phyloP scores from a whole-genome alignment of 768 basidiomycete species.

The Pholiota conissans region DNA sequence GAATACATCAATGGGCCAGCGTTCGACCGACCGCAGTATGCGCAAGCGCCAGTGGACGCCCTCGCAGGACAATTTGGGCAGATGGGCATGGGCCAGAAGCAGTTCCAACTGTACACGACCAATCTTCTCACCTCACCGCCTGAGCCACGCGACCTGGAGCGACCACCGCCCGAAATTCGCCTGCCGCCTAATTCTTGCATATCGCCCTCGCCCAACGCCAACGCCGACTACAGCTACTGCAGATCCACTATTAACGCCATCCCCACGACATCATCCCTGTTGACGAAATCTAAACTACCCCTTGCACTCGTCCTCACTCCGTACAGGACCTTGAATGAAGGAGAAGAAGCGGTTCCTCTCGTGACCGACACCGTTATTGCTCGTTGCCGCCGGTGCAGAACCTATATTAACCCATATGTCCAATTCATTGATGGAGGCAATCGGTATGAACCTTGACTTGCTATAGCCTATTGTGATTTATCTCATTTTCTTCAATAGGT shows the following conservation, averaged over 20 bases:
- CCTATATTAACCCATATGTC: conserved; percentile 97
- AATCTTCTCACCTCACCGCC: conserved; percentile 93
- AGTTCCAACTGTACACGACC: conserved; percentile 77
- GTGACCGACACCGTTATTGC: conserved; percentile 94
- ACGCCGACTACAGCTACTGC: conserved; percentile 90
- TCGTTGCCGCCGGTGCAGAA: conserved; percentile 91
- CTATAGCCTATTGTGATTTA: not conserved
- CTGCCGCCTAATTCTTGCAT: conserved; percentile 84
- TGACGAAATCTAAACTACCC: conserved; percentile 89
- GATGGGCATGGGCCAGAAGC: conserved; percentile 83
- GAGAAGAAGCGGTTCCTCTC: conserved; percentile 83
- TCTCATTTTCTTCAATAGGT: conserved; percentile 43
- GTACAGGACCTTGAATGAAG: conserved; percentile 83
- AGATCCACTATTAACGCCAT: conserved; percentile 90
- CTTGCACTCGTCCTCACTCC: conserved; percentile 88
- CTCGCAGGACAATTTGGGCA: conserved; percentile 84
- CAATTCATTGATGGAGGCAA: conserved; percentile 98
- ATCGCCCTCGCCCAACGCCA: conserved; percentile 75
- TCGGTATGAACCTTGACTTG: conserved; percentile 44
- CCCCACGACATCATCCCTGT: conserved; percentile 84
- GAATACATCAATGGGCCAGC: conserved; percentile 45
- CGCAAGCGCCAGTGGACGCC: conserved; percentile 56
- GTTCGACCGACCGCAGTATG: conserved; percentile 41
- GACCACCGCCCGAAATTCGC: conserved; percentile 86
- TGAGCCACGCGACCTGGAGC: conserved; percentile 80